phyloP scores from a whole-genome alignment of 306 rosid genomes.

The Psophocarpus tetragonolobus region DNA sequence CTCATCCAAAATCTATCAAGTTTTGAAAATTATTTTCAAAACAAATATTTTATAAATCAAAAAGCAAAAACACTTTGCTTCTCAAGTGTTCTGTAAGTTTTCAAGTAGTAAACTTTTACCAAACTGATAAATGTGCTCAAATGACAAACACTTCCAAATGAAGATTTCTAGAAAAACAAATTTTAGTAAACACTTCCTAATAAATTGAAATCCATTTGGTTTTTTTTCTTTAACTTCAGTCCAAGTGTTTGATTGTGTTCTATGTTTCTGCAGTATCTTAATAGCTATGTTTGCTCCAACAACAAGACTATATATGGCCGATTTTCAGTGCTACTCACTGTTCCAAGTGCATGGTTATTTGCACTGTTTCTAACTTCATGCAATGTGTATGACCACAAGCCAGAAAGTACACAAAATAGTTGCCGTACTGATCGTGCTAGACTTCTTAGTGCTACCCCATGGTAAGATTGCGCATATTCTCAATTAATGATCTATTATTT shows the following conservation, averaged over 20 bases:
- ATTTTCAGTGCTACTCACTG: constrained; percentile 60
- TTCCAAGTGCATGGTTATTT: constrained; percentile 63
- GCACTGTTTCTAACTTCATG: constrained; percentile 69
- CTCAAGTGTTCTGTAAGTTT: too few species aligned
- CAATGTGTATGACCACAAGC: constrained; percentile 57
- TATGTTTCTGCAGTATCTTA: constrained; percentile 67
- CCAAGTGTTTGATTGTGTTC: not conserved
- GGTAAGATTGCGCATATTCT: constrained; percentile 46
- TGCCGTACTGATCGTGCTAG: constrained; percentile 91
- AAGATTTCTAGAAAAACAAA: not conserved
- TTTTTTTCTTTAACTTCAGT: not conserved
- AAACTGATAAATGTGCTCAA: not conserved
- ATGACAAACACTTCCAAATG: not conserved
- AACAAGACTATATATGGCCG: constrained; percentile 53
- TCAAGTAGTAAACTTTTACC: not conserved
- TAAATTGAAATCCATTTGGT: not conserved
- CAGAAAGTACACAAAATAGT: constrained; percentile 62
- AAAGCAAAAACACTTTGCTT: too few species aligned
- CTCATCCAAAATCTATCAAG: not conserved
- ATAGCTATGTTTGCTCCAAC: constrained; percentile 39
- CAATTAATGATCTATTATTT: not conserved
- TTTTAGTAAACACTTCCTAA: not conserved
- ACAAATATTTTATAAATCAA: not conserved
- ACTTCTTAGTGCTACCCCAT: constrained; percentile 59
- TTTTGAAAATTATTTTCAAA: too few species aligned